Base-by-base conservation (phyloP, 805 yeast species). In the Metschnikowia reukaufii region DNA sequence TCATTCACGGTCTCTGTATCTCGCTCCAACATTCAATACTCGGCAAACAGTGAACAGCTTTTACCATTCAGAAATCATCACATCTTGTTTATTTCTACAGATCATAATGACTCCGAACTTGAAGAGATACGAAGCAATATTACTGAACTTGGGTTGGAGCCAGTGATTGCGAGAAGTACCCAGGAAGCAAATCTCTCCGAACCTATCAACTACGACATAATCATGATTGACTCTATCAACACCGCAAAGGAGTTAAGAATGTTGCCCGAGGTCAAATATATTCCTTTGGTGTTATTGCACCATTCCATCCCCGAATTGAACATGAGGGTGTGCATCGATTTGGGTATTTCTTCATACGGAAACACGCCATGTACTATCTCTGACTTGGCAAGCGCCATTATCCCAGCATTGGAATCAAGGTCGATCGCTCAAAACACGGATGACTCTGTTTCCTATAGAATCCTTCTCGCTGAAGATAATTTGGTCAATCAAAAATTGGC, bases 341-440 rank as follows among this genome's bases (percentile, higher is more conserved):
- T 88, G 52, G 96, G 96, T 58, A 88, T 88, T 45, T 84, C 92
- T 9, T 84, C 94, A 0, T 88, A 86, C 62, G 96, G 96, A 38
- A 88, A 87, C 62, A 86, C 94, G 1, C 96, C 96, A 18, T 88
- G 96, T 61, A 80, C 91, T 0, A 79, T 84, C 9, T 79, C 84
- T 41, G 96, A 89, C 59, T 73, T 88, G 54, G 95, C 94, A 3
- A 84, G 89, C 40, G 87, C 88, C 19, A 74, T 88, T 58, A 82
- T 87, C 42, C 95, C 96, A 2, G 96, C 96, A 0, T 68, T 88
- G 47, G 96, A 88, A 62, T 82, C 89, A 12, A 77, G 94, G 50
- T 83, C 89, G 0, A 86, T 88, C 17, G 87, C 94, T 29, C 80
- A 85, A 40, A 86, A 85, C 62, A 79, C 86, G 17, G 94, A 88